phyloP scores from a whole-genome alignment of 139 green algal species.

The Tetradesmus lagerheimii region DNA sequence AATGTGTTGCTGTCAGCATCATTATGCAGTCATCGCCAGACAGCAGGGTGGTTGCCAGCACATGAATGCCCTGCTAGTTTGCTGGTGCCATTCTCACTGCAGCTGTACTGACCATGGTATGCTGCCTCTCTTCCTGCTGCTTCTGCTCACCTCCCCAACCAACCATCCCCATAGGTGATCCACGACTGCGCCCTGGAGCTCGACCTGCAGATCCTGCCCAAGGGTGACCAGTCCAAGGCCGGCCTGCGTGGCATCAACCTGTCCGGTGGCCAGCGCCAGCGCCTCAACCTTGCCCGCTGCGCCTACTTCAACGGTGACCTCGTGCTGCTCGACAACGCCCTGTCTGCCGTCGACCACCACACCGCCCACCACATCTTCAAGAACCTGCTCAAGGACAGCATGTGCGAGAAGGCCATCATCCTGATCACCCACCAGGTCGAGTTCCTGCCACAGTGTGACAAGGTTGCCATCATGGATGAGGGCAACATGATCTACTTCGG shows the following conservation, averaged over 20 bases:
- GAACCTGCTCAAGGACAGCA: slow-evolving; percentile 55
- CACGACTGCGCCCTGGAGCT: slow-evolving; percentile 64
- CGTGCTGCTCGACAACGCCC: slow-evolving; percentile 67
- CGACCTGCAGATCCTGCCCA: slow-evolving; percentile 68
- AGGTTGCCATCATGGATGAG: slow-evolving; percentile 67
- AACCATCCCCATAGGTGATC: slow-evolving; percentile 49
- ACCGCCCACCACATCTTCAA: slow-evolving; percentile 68
- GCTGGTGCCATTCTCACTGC: too few relatives aligned
- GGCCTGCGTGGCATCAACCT: slow-evolving; percentile 71
- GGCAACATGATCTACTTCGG: slow-evolving; percentile 70
- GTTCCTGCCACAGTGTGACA: slow-evolving; percentile 62
- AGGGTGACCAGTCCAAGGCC: slow-evolving; percentile 59
- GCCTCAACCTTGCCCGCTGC: slow-evolving; percentile 60
- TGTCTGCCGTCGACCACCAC: slow-evolving; percentile 70
- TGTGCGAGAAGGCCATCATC: slow-evolving; percentile 55
- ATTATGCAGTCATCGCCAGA: too few relatives aligned
- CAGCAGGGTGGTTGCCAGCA: too few relatives aligned
- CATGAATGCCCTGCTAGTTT: too few relatives aligned
- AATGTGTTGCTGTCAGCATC: too few relatives aligned
- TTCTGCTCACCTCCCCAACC: not conserved
- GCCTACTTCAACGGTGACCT: slow-evolving; percentile 65
- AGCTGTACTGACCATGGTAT: too few relatives aligned
- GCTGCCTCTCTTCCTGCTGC: not conserved
- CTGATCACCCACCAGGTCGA: slow-evolving; percentile 67
- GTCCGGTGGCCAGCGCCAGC: slow-evolving; percentile 67